Evolutionary conservation across 164 flowering plant species (phyloP).

Genomic region (Stephania cephalantha): DNA sequence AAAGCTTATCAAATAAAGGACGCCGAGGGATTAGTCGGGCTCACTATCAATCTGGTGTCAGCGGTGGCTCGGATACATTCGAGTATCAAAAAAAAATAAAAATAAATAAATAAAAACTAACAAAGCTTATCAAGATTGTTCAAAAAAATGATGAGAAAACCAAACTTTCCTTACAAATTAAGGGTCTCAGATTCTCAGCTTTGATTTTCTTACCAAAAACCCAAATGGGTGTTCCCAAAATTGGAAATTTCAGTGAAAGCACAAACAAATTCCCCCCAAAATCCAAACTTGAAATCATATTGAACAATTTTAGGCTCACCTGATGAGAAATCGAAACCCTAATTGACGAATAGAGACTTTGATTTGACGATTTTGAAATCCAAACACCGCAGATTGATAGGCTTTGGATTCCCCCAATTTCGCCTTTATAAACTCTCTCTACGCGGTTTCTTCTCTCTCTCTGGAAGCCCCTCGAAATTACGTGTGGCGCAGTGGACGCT

Average conservation of each 20-base stretch:
- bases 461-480: background rate
- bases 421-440: conserved; percentile 1
- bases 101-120: background rate
- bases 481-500: background rate
- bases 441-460: background rate
- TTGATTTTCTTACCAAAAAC: background rate
- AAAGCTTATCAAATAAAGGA: background rate
- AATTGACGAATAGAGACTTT: background rate
- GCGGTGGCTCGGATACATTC: no score
- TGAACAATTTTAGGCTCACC: background rate
- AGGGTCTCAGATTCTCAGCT: background rate
- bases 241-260: background rate
- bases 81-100: background rate
- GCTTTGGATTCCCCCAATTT: background rate
- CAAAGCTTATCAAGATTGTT: background rate
- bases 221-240: background rate
- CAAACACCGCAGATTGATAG: background rate
- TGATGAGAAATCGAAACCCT: no score
- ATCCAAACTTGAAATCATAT: background rate
- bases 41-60: no score
- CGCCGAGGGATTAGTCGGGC: background rate
- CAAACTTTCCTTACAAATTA: background rate
- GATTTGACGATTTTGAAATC: background rate
- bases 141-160: background rate
- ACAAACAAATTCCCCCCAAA: background rate